Evolutionary conservation across 106 monocot genomes (phyloP), one percentile per base, ranked within the genome.

Genomic region (Agapanthus africanus): DNA sequence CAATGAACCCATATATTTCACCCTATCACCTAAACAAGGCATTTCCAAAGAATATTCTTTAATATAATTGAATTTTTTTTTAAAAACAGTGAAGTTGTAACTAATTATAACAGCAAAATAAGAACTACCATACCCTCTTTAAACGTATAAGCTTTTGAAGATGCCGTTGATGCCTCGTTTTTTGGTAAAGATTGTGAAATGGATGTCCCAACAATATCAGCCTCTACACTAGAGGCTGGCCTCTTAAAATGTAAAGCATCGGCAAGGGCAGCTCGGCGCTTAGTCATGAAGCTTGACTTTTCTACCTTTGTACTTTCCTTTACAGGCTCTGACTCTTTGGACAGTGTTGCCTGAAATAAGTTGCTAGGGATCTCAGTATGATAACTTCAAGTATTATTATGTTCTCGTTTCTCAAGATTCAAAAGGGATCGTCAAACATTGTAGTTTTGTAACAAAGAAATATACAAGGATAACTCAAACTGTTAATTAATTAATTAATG

Each of bases 11-110:
- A 91, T 73, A 77, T 84, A 97, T 73, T 71, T 86, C 57, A 97
- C 88, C 76, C 88, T 74, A 72, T 97, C 95, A 72, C 95, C 95
- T 97, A 67, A 69, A 71, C 34, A 61, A 76, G 62, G 26, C 31
- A 72, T 41, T 59, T 59, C 11, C 26, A 30, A 30, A 11, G 18
- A 33, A 27, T 30, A 28, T 10, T 4, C 16, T 32, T 18, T 22
- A 59, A 15, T 19, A 37, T 39, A 39, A 64, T 4, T 0, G 4
- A 7, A 35, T 28, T 6, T 11, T 13, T 15, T 15, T 35, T 18
- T 35, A 7, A 16, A n/a, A 56, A 9, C 25, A 26, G 25, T 22
- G 14, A 31, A 41, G 46, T 15, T 68, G 31, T 50, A 50, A 49
- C 13, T 35, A 50, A 68, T 33, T 50, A 49, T 50, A 36, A 71